Percentiles rank a stretch among this genome's conserved stretches.
phyloP scores from a whole-genome alignment of 345 rosid genomes.

The Lumnitzera racemosa region DNA sequence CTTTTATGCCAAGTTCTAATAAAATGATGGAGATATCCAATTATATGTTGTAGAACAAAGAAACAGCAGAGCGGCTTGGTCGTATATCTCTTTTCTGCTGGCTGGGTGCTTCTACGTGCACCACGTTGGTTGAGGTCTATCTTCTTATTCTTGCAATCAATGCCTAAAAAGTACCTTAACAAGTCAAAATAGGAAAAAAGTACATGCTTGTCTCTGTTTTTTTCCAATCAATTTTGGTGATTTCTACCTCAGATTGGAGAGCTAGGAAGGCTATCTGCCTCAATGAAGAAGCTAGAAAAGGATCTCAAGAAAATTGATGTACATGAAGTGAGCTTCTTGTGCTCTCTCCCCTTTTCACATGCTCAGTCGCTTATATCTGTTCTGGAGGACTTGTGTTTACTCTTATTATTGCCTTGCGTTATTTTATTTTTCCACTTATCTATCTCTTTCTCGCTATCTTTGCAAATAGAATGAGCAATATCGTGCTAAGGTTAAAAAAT shows the following conservation, averaged over 20 bases:
- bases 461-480: conserved; percentile 59
- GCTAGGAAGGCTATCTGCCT: conserved; percentile 71
- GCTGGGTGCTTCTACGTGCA: conserved; percentile 79
- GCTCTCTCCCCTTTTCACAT: not conserved
- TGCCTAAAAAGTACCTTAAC: not conserved
- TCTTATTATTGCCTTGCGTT: too few species aligned
- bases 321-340: conserved; percentile 35
- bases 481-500: conserved; percentile 62
- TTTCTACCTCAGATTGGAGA: conserved; percentile 53
- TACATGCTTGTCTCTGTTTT: too few species aligned
- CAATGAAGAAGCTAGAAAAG: conserved; percentile 76
- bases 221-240: not conserved
- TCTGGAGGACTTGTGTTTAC: too few species aligned
- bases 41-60: conserved; percentile 59
- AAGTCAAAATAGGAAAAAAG: not conserved
- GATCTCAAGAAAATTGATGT: conserved; percentile 56
- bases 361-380: too few species aligned
- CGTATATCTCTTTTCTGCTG: conserved; percentile 83
- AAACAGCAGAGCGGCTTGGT: conserved; percentile 65
- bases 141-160: not conserved
- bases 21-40: too few species aligned
- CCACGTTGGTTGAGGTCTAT: conserved; percentile 79
- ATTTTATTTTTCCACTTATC: too few species aligned
- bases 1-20: too few species aligned
- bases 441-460: not conserved